Base-by-base conservation (phyloP, 495 filamentous ascomycete species). In the Monascus purpureus region DNA sequence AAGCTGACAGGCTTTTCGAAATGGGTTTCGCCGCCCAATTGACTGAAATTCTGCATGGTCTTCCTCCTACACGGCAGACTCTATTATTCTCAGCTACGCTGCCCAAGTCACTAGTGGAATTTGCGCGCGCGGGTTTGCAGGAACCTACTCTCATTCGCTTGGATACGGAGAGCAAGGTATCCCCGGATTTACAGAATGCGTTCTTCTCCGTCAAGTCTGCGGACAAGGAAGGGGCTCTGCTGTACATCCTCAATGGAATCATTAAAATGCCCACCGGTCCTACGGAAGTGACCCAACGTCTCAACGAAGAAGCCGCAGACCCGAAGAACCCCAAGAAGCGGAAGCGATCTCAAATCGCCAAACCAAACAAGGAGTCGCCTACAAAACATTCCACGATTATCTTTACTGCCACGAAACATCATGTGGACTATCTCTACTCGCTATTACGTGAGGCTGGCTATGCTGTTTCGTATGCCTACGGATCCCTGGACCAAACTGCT, bases 11-110 rank as follows among this genome's bases (percentile, higher is more conserved):
- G 29, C 63, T 97, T 2, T 97, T 96, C 55, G 90, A 97, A 55
- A 93, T 95, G 84, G 90, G 90, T 38, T 97, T 97, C 52, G 83
- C 83, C 12, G 73, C 80, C 5, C 92, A 97, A 49, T 65, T 97
- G 28, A 79, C 78, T 2, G 92, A 97, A 54, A 95, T 97, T 66
- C 56, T 96, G 27, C 75, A 93, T 50, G 77, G 84, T 1, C 63
- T 97, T 22, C 90, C 90, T 5, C 52, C 73, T 5, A 75, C 75
- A 23, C 70, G 92, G 15, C 90, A 97, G 45, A 97, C 87, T 1
- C 66, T 95, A 12, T 65, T 97, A 11, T 96, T 94, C 50, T 96
- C 92, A 2, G 90, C 90, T 1, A 97, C 90, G 0, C 63, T 97
- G 17, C 90, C 90, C 8, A 84, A 84, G 34, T 87, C 83, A 1